Percentiles rank a stretch among this genome's conserved stretches.
Evolutionary conservation across 2,329 filamentous ascomycete genomes (phyloP).

Genomic region (Ascochyta fabae): DNA sequence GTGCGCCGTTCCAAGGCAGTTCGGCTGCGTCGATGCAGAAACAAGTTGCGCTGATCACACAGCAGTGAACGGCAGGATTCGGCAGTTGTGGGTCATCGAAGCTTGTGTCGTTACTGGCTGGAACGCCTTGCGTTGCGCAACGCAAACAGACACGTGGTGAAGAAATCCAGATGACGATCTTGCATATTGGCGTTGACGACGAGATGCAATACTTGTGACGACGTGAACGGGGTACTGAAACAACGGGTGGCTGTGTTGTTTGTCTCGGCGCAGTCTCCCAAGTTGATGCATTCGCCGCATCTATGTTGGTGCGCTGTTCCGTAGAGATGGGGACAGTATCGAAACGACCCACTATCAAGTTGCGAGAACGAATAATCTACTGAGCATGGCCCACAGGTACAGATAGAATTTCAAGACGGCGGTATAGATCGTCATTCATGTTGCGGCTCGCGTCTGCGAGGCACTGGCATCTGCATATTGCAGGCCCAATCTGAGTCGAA

Average conservation of each 20-base stretch:
- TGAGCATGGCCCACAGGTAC: background rate
- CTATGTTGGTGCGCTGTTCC: background rate
- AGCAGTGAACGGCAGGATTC: constrained; percentile 2
- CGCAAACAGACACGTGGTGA: background rate
- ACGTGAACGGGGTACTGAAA: background rate
- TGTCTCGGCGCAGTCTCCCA: background rate
- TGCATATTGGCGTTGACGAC: background rate
- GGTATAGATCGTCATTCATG: background rate
- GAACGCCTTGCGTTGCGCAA: background rate
- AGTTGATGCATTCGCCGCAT: background rate
- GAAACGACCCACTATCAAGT: background rate
- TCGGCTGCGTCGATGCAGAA: constrained; percentile 11
- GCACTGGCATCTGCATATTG: background rate
- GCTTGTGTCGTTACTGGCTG: background rate
- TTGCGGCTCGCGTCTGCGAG: background rate
- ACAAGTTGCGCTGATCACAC: constrained; percentile 17
- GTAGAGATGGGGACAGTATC: background rate
- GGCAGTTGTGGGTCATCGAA: constrained; percentile 4
- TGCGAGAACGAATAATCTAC: background rate
- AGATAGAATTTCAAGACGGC: background rate
- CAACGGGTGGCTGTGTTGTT: background rate
- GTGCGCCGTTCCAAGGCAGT: constrained; percentile 15
- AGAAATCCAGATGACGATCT: background rate
- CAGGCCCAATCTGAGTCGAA: background rate
- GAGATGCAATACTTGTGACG: background rate